phyloP scores from a whole-genome alignment of 176 grass and related monocot species.

The Ensete ventricosum region DNA sequence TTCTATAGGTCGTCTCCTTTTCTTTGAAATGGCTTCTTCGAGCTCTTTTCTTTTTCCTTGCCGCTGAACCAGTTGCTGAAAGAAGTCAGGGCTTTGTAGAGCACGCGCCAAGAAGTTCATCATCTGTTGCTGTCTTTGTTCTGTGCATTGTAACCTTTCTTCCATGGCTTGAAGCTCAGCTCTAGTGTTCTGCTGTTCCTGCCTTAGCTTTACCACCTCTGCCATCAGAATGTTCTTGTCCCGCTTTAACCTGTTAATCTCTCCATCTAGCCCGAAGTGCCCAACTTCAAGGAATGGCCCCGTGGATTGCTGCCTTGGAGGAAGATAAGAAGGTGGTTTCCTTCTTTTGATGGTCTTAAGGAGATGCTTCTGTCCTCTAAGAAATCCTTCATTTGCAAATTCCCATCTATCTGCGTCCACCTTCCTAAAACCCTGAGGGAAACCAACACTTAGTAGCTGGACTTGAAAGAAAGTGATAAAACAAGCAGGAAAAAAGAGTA shows the following conservation, averaged over 20 bases:
- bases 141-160: conserved; percentile 32
- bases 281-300: conserved; percentile 46
- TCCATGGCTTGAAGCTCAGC: conserved; percentile 49
- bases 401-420: conserved; percentile 73
- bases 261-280: conserved; percentile 47
- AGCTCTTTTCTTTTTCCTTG: conserved; percentile 40
- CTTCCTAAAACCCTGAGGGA: conserved; percentile 81
- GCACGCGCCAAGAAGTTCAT: conserved; percentile 69
- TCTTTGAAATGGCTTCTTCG: conserved; percentile 36
- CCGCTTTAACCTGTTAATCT: conserved; percentile 47
- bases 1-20: conserved; percentile 45
- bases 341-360: conserved; percentile 57
- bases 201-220: conserved; percentile 63
- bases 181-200: conserved; percentile 48
- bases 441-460: not conserved
- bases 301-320: conserved; percentile 12
- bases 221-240: conserved; percentile 63
- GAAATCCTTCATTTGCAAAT: conserved; percentile 74
- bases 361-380: conserved; percentile 52
- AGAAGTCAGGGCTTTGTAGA: conserved; percentile 57
- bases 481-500: too few relatives aligned
- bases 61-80: conserved; percentile 45
- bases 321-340: conserved; percentile 21
- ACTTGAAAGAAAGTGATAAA: not conserved
- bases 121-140: conserved; percentile 61